A percentile compares a stretch with the other conserved stretches of the same genome.
Evolutionary conservation across 495 filamentous ascomycete genomes (phyloP).

Genomic region (Cladorrhinum samala): DNA sequence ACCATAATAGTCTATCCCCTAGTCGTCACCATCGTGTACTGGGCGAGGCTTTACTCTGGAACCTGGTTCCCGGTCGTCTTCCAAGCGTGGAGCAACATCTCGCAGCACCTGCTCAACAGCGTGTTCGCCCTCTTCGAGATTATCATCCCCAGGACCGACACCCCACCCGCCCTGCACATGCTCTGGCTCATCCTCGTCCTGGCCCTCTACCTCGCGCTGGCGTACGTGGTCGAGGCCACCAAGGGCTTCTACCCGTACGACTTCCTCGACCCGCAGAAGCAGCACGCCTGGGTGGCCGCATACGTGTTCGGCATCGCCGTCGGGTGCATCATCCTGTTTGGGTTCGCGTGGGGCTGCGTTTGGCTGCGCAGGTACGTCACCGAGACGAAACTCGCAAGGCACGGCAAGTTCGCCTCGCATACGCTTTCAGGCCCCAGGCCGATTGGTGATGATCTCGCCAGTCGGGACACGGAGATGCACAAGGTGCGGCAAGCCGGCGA

Average conservation of each 20-base stretch:
- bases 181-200: constrained; percentile 55
- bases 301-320: constrained; percentile 60
- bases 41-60: constrained; percentile 49
- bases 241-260: constrained; percentile 68
- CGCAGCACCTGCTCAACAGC: constrained; percentile 67
- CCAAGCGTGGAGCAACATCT: constrained; percentile 64
- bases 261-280: constrained; percentile 57
- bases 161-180: constrained; percentile 54
- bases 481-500: not conserved
- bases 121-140: constrained; percentile 69
- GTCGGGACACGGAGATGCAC: constrained; percentile 4
- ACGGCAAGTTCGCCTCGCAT: constrained; percentile 38
- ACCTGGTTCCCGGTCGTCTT: constrained; percentile 48
- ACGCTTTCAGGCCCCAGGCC: not conserved
- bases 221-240: constrained; percentile 64
- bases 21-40: constrained; percentile 60
- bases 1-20: constrained; percentile 65
- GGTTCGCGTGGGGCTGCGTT: constrained; percentile 41
- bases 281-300: constrained; percentile 42
- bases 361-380: constrained; percentile 45
- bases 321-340: constrained; percentile 59
- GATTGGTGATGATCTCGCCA: not conserved
- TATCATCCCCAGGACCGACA: constrained; percentile 53
- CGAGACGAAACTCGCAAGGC: constrained; percentile 43
- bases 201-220: constrained; percentile 63